These are phyloP conservation scores for Verruconis gallopava DNA, from an alignment of 2,329 filamentous ascomycete species.

Conservation along the genomic window DNA sequence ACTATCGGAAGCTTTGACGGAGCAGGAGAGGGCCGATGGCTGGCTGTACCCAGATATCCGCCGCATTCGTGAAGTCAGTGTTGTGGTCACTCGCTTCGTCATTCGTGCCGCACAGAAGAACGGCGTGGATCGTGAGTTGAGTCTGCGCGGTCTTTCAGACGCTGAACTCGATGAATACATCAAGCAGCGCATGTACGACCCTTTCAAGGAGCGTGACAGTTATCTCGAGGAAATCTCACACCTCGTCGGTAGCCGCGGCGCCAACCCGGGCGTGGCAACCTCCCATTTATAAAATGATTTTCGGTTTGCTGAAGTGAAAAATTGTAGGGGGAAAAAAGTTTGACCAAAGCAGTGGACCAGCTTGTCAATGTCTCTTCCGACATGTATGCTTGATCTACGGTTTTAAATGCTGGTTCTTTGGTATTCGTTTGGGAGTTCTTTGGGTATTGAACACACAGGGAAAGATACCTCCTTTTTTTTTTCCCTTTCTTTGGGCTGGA, in stretches of 20 bases:
- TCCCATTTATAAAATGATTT: slow-evolving; percentile 1
- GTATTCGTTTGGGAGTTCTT: not conserved
- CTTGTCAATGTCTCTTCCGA: not conserved
- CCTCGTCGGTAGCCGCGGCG: not conserved
- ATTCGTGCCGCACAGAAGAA: slow-evolving; percentile 83
- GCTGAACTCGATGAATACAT: slow-evolving; percentile 58
- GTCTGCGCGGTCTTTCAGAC: slow-evolving; percentile 55
- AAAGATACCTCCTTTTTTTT: no score
- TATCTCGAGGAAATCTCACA: slow-evolving; percentile 24
- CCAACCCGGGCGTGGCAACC: no score
- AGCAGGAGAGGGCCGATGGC: slow-evolving; percentile 68
- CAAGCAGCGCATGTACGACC: slow-evolving; percentile 37
- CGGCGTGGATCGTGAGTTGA: slow-evolving; percentile 41
- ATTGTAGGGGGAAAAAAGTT: not conserved
- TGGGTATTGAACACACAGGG: not conserved
- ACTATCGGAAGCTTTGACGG: slow-evolving; percentile 63
- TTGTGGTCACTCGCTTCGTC: slow-evolving; percentile 77
- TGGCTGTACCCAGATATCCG: slow-evolving; percentile 86
- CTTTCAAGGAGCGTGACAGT: slow-evolving; percentile 32
- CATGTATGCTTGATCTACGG: not conserved
- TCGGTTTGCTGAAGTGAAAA: not conserved
- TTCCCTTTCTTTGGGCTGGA: not conserved
- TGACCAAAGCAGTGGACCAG: not conserved
- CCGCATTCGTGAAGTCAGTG: slow-evolving; percentile 80
- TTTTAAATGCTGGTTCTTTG: not conserved